Percentiles rank a stretch among this genome's conserved stretches.
Evolutionary conservation across 371 early-diverging fungal species (phyloP).

Genomic region (Fennellomyces sp.): DNA sequence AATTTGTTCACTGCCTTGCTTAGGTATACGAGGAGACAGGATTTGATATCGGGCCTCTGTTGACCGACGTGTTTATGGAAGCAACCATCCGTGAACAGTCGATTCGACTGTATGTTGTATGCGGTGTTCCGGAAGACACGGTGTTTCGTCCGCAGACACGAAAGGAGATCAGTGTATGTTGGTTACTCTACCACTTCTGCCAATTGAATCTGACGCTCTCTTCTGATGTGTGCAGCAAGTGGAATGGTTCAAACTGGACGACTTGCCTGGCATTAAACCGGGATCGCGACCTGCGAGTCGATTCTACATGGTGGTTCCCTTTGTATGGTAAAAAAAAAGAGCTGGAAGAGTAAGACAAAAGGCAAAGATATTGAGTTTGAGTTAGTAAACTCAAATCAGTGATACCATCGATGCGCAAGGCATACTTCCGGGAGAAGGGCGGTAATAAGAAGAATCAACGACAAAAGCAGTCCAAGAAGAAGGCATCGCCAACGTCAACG

Average conservation of each 20-base stretch:
- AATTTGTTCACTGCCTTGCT: neutral
- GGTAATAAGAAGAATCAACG: neutral
- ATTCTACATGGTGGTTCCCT: constrained; percentile 72
- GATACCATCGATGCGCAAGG: constrained; percentile 32
- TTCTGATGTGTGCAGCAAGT: constrained; percentile 35
- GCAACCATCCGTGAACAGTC: constrained; percentile 84
- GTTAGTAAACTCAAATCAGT: constrained; percentile 30
- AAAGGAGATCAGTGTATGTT: constrained; percentile 92
- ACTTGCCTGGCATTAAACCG: constrained; percentile 49
- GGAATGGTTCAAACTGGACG: constrained; percentile 48
- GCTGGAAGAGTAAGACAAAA: neutral
- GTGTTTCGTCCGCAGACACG: constrained; percentile 88
- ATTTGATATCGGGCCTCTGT: constrained; percentile 84
- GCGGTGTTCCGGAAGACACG: constrained; percentile 88
- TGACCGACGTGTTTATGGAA: constrained; percentile 80
- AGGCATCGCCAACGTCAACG: neutral
- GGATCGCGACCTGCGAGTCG: constrained; percentile 31
- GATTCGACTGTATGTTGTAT: constrained; percentile 89
- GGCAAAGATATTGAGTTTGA: neutral
- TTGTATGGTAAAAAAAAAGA: constrained; percentile 52
- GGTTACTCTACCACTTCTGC: too few species aligned
- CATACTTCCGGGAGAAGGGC: constrained; percentile 19
- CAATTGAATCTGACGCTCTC: neutral
- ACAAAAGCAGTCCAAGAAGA: constrained; percentile 9
- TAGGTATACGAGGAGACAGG: constrained; percentile 97